Conservation (phyloP, 768 basidiomycete genomes). For the Tricholoma sp. region DNA sequence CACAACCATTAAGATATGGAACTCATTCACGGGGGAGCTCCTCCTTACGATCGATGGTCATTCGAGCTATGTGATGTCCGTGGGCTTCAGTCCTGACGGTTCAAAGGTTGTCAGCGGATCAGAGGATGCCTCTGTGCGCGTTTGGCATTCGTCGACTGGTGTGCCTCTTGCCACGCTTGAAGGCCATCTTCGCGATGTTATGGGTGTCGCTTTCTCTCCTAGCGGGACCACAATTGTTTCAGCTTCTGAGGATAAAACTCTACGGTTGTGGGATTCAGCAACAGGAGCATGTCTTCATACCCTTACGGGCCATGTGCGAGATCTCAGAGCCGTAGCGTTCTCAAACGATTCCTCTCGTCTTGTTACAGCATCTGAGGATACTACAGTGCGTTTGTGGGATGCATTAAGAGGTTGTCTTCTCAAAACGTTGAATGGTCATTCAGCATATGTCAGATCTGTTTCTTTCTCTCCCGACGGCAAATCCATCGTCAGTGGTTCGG, state of each 20-base stretch:
- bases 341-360: not conserved
- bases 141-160: slow-evolving; percentile 7
- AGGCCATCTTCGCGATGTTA: slow-evolving; percentile 5
- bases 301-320: slow-evolving; percentile 1
- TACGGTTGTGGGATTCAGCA: slow-evolving; percentile 5
- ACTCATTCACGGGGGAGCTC: slow-evolving; percentile 1
- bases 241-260: slow-evolving; percentile 6
- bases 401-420: not conserved
- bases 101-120: slow-evolving; percentile 6
- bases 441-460: slow-evolving; percentile 4
- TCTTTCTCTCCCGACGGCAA: slow-evolving; percentile 7
- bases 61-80: slow-evolving; percentile 8
- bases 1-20: slow-evolving; percentile 5
- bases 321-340: slow-evolving; percentile 2
- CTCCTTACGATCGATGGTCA: slow-evolving; percentile 4
- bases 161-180: not conserved
- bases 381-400: slow-evolving; percentile 6
- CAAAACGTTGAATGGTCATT: slow-evolving; percentile 3
- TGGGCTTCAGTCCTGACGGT: slow-evolving; percentile 2
- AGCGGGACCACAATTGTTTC: slow-evolving; percentile 6
- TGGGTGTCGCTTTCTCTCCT: slow-evolving; percentile 5
- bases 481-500: slow-evolving; percentile 1
- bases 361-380: slow-evolving; percentile 4
- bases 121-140: slow-evolving; percentile 5
- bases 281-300: not conserved